phyloP scores from a whole-genome alignment of 768 basidiomycete genomes.

The Lactifluus rugatus region DNA sequence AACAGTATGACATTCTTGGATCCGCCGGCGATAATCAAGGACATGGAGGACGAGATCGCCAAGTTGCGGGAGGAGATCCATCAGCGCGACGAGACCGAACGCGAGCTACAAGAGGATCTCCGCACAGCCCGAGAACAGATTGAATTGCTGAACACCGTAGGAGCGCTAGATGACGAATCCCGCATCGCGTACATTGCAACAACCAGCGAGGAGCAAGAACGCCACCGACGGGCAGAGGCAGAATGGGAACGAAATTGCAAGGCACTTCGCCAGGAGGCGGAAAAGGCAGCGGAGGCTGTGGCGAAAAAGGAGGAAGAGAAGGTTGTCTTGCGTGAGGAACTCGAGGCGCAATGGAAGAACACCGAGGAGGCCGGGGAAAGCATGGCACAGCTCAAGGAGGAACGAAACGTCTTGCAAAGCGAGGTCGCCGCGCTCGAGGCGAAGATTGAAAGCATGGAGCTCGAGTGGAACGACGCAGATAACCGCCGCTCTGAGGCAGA shows the following conservation, averaged over 20 bases:
- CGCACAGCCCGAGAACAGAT: conserved; percentile 50
- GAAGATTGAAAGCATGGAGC: conserved; percentile 35
- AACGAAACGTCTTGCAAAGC: conserved; percentile 24
- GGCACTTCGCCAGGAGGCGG: conserved; percentile 32
- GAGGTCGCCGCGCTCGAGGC: conserved; percentile 24
- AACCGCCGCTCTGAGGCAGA: conserved; percentile 48
- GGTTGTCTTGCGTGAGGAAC: conserved; percentile 43
- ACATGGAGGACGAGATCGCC: conserved; percentile 37
- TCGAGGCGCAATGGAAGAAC: conserved; percentile 63
- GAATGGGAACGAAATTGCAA: conserved; percentile 44
- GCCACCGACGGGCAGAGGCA: conserved; percentile 33
- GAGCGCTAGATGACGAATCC: conserved; percentile 30
- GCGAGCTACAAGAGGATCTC: conserved; percentile 44
- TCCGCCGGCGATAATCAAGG: conserved; percentile 22
- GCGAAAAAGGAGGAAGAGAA: conserved; percentile 26
- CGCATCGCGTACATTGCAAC: conserved; percentile 26
- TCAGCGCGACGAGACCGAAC: conserved; percentile 44
- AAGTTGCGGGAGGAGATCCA: conserved; percentile 37
- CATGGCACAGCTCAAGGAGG: conserved; percentile 30
- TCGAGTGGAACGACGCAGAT: conserved; percentile 48
- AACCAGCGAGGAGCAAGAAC: conserved; percentile 29
- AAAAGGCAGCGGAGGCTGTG: conserved; percentile 35
- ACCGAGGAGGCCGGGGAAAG: conserved; percentile 48
- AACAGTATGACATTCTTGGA: conserved; percentile 5
- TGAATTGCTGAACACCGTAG: conserved; percentile 37